Evolutionary conservation across 139 green algal genomes (phyloP).

Genomic region (Haematococcus lacustris): DNA sequence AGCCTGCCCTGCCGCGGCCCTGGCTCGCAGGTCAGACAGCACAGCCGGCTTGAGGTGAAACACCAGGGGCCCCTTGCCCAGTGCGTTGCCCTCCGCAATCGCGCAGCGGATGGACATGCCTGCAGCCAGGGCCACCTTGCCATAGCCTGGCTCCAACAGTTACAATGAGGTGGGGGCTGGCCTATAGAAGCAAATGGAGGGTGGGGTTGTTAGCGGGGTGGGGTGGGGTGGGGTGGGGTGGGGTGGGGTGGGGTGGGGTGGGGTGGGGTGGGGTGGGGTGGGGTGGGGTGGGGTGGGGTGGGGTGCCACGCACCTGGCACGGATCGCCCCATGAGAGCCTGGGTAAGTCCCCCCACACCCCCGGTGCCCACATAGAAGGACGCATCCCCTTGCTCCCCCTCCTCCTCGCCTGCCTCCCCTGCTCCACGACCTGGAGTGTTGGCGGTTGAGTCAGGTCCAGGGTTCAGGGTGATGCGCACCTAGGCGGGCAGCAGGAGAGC

Average conservation of each 20-base stretch:
- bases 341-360: slow-evolving; percentile 22
- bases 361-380: slow-evolving; percentile 42
- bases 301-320: slow-evolving; percentile 22
- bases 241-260: too few species aligned
- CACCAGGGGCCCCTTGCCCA: slow-evolving; percentile 71
- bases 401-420: slow-evolving; percentile 24
- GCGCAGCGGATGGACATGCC: slow-evolving; percentile 6
- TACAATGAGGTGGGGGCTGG: too few species aligned
- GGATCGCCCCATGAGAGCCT: slow-evolving; percentile 16
- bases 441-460: neutral
- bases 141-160: too few species aligned
- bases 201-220: too few species aligned
- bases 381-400: slow-evolving; percentile 16
- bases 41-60: slow-evolving; percentile 36
- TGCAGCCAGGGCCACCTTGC: too few species aligned
- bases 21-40: neutral
- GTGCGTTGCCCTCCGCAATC: slow-evolving; percentile 57
- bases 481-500: neutral
- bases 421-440: slow-evolving; percentile 2
- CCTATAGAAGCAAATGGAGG: too few species aligned
- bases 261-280: too few species aligned
- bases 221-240: too few species aligned
- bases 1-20: slow-evolving; percentile 12
- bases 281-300: too few species aligned
- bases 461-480: slow-evolving; percentile 10